Conservation (phyloP, 352 stramenopile species). For the Achlya hypogyna region DNA sequence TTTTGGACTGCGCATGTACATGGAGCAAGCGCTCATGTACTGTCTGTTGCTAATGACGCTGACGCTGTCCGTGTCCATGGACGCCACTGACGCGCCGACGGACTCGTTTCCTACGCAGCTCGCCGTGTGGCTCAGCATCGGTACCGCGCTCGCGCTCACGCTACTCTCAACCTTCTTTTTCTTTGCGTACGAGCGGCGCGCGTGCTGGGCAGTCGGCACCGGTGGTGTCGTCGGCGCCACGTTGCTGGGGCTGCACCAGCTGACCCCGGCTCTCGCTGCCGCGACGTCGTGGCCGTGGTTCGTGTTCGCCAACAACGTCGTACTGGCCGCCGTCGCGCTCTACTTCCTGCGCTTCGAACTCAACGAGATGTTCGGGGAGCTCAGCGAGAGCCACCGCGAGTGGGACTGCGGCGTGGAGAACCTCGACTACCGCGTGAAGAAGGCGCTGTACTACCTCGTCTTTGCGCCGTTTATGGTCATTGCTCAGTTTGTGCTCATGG, state of each 20-base stretch:
- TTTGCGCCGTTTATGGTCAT: not conserved
- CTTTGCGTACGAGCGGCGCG: not conserved
- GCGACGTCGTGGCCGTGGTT: not conserved
- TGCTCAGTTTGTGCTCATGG: not conserved
- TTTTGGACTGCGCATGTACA: constrained; percentile 10
- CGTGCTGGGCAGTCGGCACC: not conserved
- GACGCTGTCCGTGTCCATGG: constrained; percentile 5
- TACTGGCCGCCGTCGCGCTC: not conserved
- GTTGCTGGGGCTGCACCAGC: not conserved
- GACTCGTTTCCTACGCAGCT: not conserved
- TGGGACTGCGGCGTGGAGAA: not conserved
- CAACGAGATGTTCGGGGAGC: constrained; percentile 4
- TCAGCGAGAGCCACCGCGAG: not conserved
- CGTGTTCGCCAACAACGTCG: not conserved
- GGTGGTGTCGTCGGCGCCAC: not conserved
- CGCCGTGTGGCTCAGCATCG: not conserved
- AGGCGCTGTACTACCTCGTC: not conserved
- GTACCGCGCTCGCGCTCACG: not conserved
- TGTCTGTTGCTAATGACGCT: constrained; percentile 8
- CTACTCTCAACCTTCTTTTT: not conserved
- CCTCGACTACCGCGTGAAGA: not conserved
- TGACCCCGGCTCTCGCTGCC: not conserved
- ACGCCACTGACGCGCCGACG: not conserved
- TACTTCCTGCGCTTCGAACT: constrained; percentile 5
- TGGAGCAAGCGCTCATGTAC: constrained; percentile 18